Evolutionary conservation across 140 eudicot species (phyloP), one percentile per base, ranked within the genome.

Genomic region (Flaveria floridana): DNA sequence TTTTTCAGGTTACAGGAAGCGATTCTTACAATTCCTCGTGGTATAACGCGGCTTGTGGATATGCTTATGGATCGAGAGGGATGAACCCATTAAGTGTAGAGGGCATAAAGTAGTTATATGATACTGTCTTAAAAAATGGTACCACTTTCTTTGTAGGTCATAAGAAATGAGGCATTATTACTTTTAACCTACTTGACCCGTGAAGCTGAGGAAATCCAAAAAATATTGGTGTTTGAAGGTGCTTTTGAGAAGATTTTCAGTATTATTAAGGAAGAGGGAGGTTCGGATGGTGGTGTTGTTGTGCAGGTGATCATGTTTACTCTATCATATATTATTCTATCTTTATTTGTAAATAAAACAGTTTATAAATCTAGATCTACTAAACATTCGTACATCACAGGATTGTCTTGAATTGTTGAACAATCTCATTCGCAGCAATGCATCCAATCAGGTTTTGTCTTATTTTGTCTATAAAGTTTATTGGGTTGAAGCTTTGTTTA

Each of bases 11-110:
- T 92, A 75, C 97, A 92, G 84, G 97, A 92, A 88, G 89, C 91
- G 73, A 92, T 92, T 77, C 82, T 92, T 41, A 84, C 87, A 20
- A 87, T 85, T 68, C 96, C 95, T 37, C 95, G 95, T 73, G 95
- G 97, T 72, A 82, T 92, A 25, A 92, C 96, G 39, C 86, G 83
- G 71, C 97, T 92, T 52, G 89, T 92, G 90, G 97, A 89, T 83
- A 92, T 89, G 97, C 91, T 92, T 61, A 89, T 92, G 96, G 96
- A 92, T 77, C 92, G 97, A 78, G 97, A 92, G 97, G 97, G 89
- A 80, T 77, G 70, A 51, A 65, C 16, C 71, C 28, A 30, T 76
- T 7, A 52, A 70, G 42, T 64, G 65, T 46, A 46, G 18, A 42
- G n/a, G 16, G 75, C 25, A 20, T 16, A 23, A 3, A 16, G 5